Evolutionary conservation across 1,284 basidiomycete genomes (phyloP).

Genomic region (Garcileccinum viscosum): DNA sequence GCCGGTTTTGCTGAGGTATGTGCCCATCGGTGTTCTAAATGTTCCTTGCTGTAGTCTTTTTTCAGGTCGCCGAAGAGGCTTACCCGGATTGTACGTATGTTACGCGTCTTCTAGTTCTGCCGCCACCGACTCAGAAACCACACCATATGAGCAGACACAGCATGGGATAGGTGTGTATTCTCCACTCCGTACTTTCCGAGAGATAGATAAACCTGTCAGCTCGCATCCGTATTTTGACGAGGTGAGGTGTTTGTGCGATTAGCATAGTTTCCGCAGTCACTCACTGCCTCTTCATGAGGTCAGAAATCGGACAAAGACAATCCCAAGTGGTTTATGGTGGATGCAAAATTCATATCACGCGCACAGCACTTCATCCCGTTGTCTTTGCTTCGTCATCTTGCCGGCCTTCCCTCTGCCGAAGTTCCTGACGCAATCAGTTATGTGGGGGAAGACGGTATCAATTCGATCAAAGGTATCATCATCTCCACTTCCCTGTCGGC

Average conservation of each 20-base stretch:
- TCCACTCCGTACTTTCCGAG: slow-evolving; percentile 4
- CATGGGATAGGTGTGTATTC: slow-evolving; percentile 79
- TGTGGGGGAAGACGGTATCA: slow-evolving; percentile 64
- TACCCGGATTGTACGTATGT: slow-evolving; percentile 84
- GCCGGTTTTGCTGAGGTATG: slow-evolving; percentile 82
- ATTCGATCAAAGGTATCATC: slow-evolving; percentile 63
- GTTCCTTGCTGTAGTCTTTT: slow-evolving; percentile 7
- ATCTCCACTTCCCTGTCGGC: not conserved
- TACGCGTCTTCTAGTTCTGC: slow-evolving; percentile 9
- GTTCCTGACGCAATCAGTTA: slow-evolving; percentile 66
- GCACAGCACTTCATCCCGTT: slow-evolving; percentile 82
- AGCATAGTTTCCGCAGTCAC: slow-evolving; percentile 7
- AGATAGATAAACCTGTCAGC: slow-evolving; percentile 40
- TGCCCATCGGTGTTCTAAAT: slow-evolving; percentile 3
- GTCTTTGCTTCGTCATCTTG: slow-evolving; percentile 74
- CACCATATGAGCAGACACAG: slow-evolving; percentile 66
- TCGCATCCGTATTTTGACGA: slow-evolving; percentile 89
- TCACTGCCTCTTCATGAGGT: slow-evolving; percentile 1
- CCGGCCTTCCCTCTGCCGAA: slow-evolving; percentile 39
- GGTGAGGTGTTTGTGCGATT: slow-evolving; percentile 46
- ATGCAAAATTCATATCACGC: slow-evolving; percentile 75
- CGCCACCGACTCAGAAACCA: slow-evolving; percentile 20
- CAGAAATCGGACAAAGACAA: slow-evolving; percentile 78
- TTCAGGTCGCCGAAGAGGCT: slow-evolving; percentile 79
- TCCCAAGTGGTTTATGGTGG: slow-evolving; percentile 95